phyloP scores from a whole-genome alignment of 2,329 filamentous ascomycete species.

The Bipolaris zeicola region DNA sequence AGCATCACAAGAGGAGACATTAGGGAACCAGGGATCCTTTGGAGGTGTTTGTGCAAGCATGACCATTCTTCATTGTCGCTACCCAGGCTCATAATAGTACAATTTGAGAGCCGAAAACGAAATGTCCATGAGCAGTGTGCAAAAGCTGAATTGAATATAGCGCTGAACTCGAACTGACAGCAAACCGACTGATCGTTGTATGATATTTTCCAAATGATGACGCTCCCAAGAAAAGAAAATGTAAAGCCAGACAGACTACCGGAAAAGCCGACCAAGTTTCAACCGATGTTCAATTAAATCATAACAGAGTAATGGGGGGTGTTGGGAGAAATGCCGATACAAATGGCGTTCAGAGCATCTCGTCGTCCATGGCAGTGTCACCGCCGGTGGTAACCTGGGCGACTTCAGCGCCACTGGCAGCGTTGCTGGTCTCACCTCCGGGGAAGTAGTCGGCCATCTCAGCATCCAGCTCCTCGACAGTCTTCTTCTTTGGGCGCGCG shows the following conservation, averaged over 20 bases:
- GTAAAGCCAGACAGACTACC: slow-evolving; percentile 17
- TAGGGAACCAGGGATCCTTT: background rate
- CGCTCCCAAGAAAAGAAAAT: slow-evolving; percentile 23
- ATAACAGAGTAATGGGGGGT: slow-evolving; percentile 4
- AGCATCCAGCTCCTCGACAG: slow-evolving; percentile 90
- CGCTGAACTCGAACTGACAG: slow-evolving; percentile 14
- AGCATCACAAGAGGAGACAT: background rate
- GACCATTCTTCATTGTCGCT: slow-evolving; percentile 25
- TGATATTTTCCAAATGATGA: slow-evolving; percentile 21
- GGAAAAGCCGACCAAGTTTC: slow-evolving; percentile 16
- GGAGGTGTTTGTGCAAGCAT: slow-evolving; percentile 6
- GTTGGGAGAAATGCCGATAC: background rate
- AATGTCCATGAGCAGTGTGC: slow-evolving; percentile 31
- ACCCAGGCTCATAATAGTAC: slow-evolving; percentile 21
- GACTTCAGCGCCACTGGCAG: slow-evolving; percentile 52
- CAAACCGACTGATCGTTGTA: slow-evolving; percentile 12
- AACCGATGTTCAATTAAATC: slow-evolving; percentile 18
- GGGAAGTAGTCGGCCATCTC: slow-evolving; percentile 98
- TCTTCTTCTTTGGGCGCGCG: slow-evolving; percentile 82
- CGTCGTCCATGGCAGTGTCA: slow-evolving; percentile 49
- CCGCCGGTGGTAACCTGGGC: slow-evolving; percentile 50
- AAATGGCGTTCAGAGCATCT: slow-evolving; percentile 41
- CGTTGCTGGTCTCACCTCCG: slow-evolving; percentile 50
- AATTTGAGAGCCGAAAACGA: slow-evolving; percentile 20
- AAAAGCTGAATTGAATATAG: slow-evolving; percentile 19